A percentile compares a stretch with the other conserved stretches of the same genome.
Conservation (phyloP, 2,329 filamentous ascomycete genomes). For the Leptodontidium sp. region DNA sequence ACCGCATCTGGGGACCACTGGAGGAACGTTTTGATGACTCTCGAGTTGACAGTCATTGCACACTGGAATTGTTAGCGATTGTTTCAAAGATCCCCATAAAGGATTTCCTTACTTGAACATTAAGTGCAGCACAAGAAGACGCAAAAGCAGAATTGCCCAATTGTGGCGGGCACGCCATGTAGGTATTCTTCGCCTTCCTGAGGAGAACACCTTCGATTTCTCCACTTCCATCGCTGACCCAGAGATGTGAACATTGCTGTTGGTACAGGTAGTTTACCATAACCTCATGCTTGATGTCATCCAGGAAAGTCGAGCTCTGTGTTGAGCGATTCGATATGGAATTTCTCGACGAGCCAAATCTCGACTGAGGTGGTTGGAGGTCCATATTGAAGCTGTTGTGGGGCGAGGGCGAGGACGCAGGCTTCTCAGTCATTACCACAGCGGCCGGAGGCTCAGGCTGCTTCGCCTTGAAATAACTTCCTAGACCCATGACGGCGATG, state of each 20-base stretch:
- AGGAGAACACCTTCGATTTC: slow-evolving; percentile 77
- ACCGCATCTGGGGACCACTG: slow-evolving; percentile 76
- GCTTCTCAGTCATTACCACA: slow-evolving; percentile 41
- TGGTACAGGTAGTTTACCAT: slow-evolving; percentile 87
- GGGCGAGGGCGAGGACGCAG: slow-evolving; percentile 29
- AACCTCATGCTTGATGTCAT: slow-evolving; percentile 81
- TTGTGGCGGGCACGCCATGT: slow-evolving; percentile 76
- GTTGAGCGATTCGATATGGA: slow-evolving; percentile 58
- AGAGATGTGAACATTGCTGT: slow-evolving; percentile 77
- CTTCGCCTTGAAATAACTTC: slow-evolving; percentile 68
- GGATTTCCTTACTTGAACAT: slow-evolving; percentile 66
- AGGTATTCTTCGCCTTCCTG: slow-evolving; percentile 71
- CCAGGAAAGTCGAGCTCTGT: slow-evolving; percentile 64
- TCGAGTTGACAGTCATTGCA: slow-evolving; percentile 82
- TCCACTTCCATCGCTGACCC: slow-evolving; percentile 75
- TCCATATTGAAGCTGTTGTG: slow-evolving; percentile 54
- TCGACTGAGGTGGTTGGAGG: slow-evolving; percentile 58
- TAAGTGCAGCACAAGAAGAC: slow-evolving; percentile 70
- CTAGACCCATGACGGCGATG: slow-evolving; percentile 62
- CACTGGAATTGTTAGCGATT: slow-evolving; percentile 56
- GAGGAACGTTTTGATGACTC: slow-evolving; percentile 81
- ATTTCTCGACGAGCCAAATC: slow-evolving; percentile 59
- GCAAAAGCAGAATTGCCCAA: slow-evolving; percentile 70
- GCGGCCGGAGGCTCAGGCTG: slow-evolving; percentile 48
- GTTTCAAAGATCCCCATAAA: not conserved